These are phyloP conservation scores for Hypericum perforatum DNA, from an alignment of 345 rosid genomes.

Conservation along the genomic window DNA sequence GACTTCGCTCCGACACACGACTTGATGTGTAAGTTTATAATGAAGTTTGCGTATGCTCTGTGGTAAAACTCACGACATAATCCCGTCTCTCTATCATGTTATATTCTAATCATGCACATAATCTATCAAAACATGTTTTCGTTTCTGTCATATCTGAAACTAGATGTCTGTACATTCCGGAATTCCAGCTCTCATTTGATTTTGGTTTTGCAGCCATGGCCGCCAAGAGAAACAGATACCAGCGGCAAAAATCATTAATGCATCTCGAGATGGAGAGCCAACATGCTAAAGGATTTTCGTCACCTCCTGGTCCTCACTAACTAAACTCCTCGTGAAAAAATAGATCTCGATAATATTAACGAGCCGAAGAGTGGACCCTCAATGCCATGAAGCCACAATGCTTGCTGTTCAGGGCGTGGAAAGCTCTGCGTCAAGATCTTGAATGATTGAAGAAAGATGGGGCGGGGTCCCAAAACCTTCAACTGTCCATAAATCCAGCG, in stretches of 20 bases:
- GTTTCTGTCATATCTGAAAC: too few species aligned
- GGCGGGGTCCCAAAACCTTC: too few species aligned
- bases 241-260: slow-evolving; percentile 91
- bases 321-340: neutral
- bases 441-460: too few species aligned
- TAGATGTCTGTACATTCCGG: too few species aligned
- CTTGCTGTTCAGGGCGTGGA: too few species aligned
- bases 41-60: slow-evolving; percentile 5
- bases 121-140: too few species aligned
- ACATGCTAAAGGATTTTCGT: slow-evolving; percentile 81
- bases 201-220: slow-evolving; percentile 48
- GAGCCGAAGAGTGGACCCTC: neutral
- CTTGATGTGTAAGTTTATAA: slow-evolving; percentile 55
- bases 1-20: slow-evolving; percentile 88
- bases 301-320: slow-evolving; percentile 60
- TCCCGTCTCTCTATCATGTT: too few species aligned
- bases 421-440: too few species aligned
- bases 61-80: too few species aligned
- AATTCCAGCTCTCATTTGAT: neutral
- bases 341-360: slow-evolving; percentile 13
- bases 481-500: too few species aligned
- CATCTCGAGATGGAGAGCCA: slow-evolving; percentile 92
- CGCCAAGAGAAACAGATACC: slow-evolving; percentile 86
- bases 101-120: too few species aligned
- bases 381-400: too few species aligned